A percentile compares a stretch with the other conserved stretches of the same genome.
Evolutionary conservation across 495 filamentous ascomycete genomes (phyloP).

Genomic region (Hypoxylon intermedium): DNA sequence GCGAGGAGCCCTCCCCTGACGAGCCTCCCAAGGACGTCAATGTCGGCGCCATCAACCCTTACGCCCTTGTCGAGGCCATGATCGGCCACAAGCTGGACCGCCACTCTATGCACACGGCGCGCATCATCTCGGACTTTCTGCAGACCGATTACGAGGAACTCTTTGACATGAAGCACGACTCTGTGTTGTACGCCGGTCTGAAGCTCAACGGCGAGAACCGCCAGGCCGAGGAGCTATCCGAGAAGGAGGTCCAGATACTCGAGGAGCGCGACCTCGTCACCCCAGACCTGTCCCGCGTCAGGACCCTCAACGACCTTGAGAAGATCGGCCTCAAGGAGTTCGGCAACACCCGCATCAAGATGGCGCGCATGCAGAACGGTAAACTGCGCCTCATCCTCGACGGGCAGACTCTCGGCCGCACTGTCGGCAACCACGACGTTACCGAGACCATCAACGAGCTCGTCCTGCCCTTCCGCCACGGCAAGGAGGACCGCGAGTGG

Average conservation of each 20-base stretch:
- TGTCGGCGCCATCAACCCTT: slow-evolving; percentile 50
- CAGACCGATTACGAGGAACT: slow-evolving; percentile 53
- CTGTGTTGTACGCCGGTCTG: slow-evolving; percentile 46
- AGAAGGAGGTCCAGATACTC: slow-evolving; percentile 46
- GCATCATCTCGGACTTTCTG: slow-evolving; percentile 44
- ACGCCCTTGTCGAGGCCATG: slow-evolving; percentile 48
- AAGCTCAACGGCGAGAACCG: slow-evolving; percentile 44
- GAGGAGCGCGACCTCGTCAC: slow-evolving; percentile 48
- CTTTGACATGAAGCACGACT: slow-evolving; percentile 50
- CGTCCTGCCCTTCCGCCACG: slow-evolving; percentile 41
- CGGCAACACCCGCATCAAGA: slow-evolving; percentile 41
- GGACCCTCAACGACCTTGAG: slow-evolving; percentile 43
- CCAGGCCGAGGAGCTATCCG: slow-evolving; percentile 40
- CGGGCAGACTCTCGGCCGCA: slow-evolving; percentile 33
- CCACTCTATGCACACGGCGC: slow-evolving; percentile 26
- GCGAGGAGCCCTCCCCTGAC: slow-evolving; percentile 43
- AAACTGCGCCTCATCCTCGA: slow-evolving; percentile 46
- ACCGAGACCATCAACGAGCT: slow-evolving; percentile 47
- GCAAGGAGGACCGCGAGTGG: slow-evolving; percentile 30
- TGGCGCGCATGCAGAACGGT: slow-evolving; percentile 46
- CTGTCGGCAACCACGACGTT: slow-evolving; percentile 41
- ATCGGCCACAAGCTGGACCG: slow-evolving; percentile 46
- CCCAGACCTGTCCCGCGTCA: slow-evolving; percentile 43
- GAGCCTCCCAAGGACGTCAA: slow-evolving; percentile 44
- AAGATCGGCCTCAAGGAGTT: slow-evolving; percentile 43